Base-by-base conservation (phyloP, 2,329 filamentous ascomycete genomes). In the Diaporthe sp. region DNA sequence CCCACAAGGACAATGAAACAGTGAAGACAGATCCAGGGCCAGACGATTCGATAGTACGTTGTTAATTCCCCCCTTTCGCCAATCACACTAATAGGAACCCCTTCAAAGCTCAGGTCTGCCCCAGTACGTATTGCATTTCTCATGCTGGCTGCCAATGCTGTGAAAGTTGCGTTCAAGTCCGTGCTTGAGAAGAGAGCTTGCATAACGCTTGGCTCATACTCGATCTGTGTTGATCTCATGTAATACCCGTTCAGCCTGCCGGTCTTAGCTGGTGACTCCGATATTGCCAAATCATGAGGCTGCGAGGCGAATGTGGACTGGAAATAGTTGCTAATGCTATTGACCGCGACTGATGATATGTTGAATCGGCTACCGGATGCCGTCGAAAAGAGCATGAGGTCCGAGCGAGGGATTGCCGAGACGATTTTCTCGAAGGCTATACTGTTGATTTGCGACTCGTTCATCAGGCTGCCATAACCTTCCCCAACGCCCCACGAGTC, bases 11-110 rank as follows among this genome's bases (percentile, higher is more conserved):
- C 25, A 17, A 68, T 37, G 12, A 55, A 3, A 53, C 68, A 62
- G 49, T 75, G 74, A 17, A 73, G 74, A 22, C n/a, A 10, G 31
- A 75, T 72, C 74, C 74, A 75, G 17, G 55, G 74, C 74, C 74
- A 75, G 22, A 34, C n/a, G 2, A 75, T 73, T 12, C n/a, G 17
- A 49, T 71, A 75, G 49, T 51, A 70, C 2, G 74, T 75, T 13
- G 2, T 51, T 15, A 39, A 12, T 5, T 37, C 59, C 8, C 74
- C 74, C 8, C 22, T 49, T 3, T 13, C 28, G 5, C 73, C 73
- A 12, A 22, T 19, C 31, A 53, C 46, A 10, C 19, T 15, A 4
- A 9, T 42, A 2, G 15, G 19, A 31, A 34, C 1, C 3, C 17
- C 67, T 1, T 61, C 62, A 28, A 44, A 49, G 15, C 1, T 1